A percentile compares a stretch with the other conserved stretches of the same genome.
phyloP scores from a whole-genome alignment of 1,139 yeast species.

The Protomyces pachydermus region DNA sequence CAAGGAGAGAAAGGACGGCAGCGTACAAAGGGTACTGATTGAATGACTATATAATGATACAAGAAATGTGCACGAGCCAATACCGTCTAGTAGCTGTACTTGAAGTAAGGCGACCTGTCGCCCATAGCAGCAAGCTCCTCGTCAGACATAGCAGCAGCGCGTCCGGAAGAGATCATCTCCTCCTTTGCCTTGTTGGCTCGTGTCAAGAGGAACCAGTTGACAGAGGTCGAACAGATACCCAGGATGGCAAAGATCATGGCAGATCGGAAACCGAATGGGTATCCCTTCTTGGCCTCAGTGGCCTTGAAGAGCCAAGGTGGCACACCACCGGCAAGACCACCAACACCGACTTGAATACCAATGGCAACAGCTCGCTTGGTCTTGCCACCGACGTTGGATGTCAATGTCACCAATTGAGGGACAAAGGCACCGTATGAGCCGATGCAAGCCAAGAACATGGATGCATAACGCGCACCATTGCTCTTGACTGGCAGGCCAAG shows the following conservation, averaged over 20 bases:
- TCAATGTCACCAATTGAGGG: background rate
- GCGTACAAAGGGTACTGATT: background rate
- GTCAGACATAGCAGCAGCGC: constrained; percentile 3
- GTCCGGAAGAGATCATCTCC: constrained; percentile 6
- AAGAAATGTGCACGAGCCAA: background rate
- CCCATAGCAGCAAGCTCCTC: constrained; percentile 23
- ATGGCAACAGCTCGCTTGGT: constrained; percentile 33
- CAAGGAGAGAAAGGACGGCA: background rate
- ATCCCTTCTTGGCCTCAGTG: constrained; percentile 50
- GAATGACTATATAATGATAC: background rate
- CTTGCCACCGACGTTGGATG: constrained; percentile 3
- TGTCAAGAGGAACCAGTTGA: constrained; percentile 39
- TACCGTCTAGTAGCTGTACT: background rate
- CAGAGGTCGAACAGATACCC: constrained; percentile 39
- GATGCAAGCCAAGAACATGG: constrained; percentile 22
- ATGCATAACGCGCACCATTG: constrained; percentile 19
- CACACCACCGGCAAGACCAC: constrained; percentile 6
- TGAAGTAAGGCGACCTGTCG: constrained; percentile 25
- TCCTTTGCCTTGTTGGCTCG: constrained; percentile 40
- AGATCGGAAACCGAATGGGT: constrained; percentile 49
- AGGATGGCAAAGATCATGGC: constrained; percentile 47
- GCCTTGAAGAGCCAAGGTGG: constrained; percentile 37
- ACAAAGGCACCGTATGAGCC: constrained; percentile 2
- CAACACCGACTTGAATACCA: constrained; percentile 37
- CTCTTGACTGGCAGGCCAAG: background rate